phyloP scores from a whole-genome alignment of 192 early-diverging fungal species.

The Coemansia sp. region DNA sequence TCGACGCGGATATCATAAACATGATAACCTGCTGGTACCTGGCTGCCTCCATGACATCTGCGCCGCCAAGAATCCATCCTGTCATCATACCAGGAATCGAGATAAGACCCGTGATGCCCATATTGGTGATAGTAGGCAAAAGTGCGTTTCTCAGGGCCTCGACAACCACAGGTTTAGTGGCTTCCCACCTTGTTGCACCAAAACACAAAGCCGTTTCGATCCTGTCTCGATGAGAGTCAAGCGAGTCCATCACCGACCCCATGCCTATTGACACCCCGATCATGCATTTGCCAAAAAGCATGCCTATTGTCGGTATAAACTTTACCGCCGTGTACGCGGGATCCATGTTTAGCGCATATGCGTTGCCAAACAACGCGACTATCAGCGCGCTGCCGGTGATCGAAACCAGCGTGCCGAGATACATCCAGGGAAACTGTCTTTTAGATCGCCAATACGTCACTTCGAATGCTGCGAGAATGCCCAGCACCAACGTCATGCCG shows the following conservation, averaged over 20 bases:
- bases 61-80: conserved; percentile 84
- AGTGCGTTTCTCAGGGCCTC: conserved; percentile 74
- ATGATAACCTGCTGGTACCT: conserved; percentile 83
- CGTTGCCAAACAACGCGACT: conserved; percentile 32
- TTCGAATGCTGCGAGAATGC: conserved; percentile 66
- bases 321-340: conserved; percentile 71
- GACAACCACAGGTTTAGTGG: conserved; percentile 67
- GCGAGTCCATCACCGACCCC: conserved; percentile 59
- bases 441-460: conserved; percentile 70
- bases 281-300: conserved; percentile 84
- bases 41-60: conserved; percentile 74
- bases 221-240: conserved; percentile 57
- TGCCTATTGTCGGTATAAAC: conserved; percentile 88
- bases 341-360: conserved; percentile 65
- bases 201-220: conserved; percentile 65
- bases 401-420: conserved; percentile 51
- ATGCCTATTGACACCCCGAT: conserved; percentile 69
- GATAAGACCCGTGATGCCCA: conserved; percentile 81
- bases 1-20: conserved; percentile 82
- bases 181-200: conserved; percentile 83
- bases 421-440: conserved; percentile 72
- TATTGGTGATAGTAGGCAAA: conserved; percentile 75
- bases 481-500: conserved; percentile 59
- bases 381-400: conserved; percentile 35
- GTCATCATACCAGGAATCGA: conserved; percentile 90